Percentiles rank a stretch among this genome's conserved stretches.
Conservation (phyloP, 495 filamentous ascomycete species). For the Daldinia vernicosa region DNA sequence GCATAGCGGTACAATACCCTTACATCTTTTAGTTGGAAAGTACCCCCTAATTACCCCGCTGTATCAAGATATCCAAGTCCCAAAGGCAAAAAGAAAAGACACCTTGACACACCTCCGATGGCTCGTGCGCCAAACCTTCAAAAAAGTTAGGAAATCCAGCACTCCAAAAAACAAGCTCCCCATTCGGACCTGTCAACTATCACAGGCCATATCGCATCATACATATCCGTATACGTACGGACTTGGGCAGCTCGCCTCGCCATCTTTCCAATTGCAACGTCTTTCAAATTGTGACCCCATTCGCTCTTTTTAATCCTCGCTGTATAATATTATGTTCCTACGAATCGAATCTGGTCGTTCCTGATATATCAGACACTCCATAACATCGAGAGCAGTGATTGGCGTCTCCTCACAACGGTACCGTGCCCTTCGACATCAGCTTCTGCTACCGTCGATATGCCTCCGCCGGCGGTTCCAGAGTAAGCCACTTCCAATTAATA, state of each 20-base stretch:
- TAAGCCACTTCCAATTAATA: conserved; percentile 54
- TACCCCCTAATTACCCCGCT: not conserved
- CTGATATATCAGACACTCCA: conserved; percentile 6
- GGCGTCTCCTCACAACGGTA: not conserved
- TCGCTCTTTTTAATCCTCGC: conserved; percentile 17
- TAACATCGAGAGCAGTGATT: not conserved
- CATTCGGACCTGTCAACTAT: not conserved
- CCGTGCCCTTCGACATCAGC: conserved; percentile 8
- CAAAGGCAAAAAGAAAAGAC: not conserved
- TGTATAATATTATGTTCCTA: conserved; percentile 17
- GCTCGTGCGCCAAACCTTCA: conserved; percentile 1
- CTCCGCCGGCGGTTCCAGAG: conserved; percentile 90
- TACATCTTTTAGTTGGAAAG: not conserved
- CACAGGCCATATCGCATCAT: not conserved
- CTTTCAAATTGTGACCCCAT: not conserved
- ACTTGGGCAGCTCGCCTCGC: conserved; percentile 4
- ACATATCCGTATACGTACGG: not conserved
- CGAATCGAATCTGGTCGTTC: conserved; percentile 14
- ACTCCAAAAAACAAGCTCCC: conserved; percentile 8
- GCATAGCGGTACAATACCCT: not conserved
- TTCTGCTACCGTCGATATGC: conserved; percentile 65
- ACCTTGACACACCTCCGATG: not conserved
- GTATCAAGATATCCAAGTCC: not conserved
- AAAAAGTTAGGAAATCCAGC: not conserved
- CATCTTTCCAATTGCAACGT: conserved; percentile 15